These are phyloP conservation scores for Fragaria vesca DNA, from an alignment of 306 rosid species.

Conservation along the genomic window DNA sequence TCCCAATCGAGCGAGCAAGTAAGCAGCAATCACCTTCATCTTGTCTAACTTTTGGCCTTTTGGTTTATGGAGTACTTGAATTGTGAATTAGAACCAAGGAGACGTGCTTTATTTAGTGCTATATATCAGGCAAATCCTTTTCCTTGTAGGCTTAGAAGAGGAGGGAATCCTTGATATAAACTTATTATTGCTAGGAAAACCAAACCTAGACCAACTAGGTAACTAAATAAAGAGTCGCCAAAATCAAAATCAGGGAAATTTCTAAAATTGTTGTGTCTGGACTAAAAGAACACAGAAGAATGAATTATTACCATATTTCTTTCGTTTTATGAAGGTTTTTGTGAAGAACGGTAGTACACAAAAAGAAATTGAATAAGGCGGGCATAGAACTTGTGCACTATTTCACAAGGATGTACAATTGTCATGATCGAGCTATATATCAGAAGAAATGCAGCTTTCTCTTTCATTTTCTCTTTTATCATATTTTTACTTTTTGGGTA, in stretches of 20 bases:
- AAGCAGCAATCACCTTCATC: neutral
- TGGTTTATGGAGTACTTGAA: neutral
- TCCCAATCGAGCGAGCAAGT: neutral
- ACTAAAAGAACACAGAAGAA: too few species aligned
- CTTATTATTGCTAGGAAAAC: neutral
- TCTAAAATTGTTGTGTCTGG: neutral
- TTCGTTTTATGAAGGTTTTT: too few species aligned
- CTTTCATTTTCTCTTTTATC: neutral
- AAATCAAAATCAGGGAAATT: neutral
- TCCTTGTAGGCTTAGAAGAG: neutral
- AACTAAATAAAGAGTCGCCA: neutral
- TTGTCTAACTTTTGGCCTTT: too few species aligned
- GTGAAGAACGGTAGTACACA: neutral
- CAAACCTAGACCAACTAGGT: neutral
- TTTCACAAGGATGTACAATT: neutral
- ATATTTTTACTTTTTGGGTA: too few species aligned
- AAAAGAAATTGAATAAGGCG: neutral
- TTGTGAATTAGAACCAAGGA: neutral
- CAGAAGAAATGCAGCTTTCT: neutral
- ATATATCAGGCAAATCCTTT: neutral
- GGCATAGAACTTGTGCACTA: neutral
- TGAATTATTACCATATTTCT: too few species aligned
- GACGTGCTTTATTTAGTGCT: neutral
- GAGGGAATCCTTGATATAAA: neutral
- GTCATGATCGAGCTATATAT: neutral